phyloP scores from a whole-genome alignment of 495 filamentous ascomycete genomes.

The Pyronema omphalodes region DNA sequence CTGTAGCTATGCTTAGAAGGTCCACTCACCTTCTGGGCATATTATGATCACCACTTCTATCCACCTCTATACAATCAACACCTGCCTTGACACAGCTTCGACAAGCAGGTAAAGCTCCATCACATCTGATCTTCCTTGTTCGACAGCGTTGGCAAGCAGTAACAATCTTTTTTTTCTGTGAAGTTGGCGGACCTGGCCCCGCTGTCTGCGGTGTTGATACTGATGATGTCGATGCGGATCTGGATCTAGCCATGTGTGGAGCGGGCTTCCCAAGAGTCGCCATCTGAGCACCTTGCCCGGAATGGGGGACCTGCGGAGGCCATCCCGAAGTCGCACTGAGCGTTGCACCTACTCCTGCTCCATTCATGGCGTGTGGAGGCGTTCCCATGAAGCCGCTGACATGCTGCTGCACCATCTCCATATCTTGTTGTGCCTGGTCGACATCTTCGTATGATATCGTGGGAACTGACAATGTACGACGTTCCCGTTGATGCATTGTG shows the following conservation, averaged over 20 bases:
- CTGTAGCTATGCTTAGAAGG: too few species aligned
- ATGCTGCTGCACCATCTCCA: slow-evolving; percentile 4
- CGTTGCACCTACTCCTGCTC: slow-evolving; percentile 4
- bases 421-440: slow-evolving; percentile 5
- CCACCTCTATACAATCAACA: slow-evolving; percentile 22
- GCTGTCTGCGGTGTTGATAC: slow-evolving; percentile 15
- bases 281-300: background rate
- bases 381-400: slow-evolving; percentile 11
- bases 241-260: slow-evolving; percentile 7
- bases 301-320: slow-evolving; percentile 17
- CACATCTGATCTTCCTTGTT: slow-evolving; percentile 24
- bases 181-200: slow-evolving; percentile 6
- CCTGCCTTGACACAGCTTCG: slow-evolving; percentile 21
- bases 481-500: slow-evolving; percentile 9
- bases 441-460: slow-evolving; percentile 11
- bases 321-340: slow-evolving; percentile 14
- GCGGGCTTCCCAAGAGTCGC: slow-evolving; percentile 4
- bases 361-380: slow-evolving; percentile 6
- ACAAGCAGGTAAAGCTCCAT: slow-evolving; percentile 21
- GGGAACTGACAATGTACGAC: slow-evolving; percentile 21
- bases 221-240: slow-evolving; percentile 23
- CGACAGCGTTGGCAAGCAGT: slow-evolving; percentile 24
- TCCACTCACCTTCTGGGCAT: slow-evolving; percentile 22
- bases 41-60: slow-evolving; percentile 21
- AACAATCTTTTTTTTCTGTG: slow-evolving; percentile 23